Percentiles rank a stretch among this genome's conserved stretches.
Evolutionary conservation across 805 yeast genomes (phyloP).

Genomic region (Starmerella asiatica): DNA sequence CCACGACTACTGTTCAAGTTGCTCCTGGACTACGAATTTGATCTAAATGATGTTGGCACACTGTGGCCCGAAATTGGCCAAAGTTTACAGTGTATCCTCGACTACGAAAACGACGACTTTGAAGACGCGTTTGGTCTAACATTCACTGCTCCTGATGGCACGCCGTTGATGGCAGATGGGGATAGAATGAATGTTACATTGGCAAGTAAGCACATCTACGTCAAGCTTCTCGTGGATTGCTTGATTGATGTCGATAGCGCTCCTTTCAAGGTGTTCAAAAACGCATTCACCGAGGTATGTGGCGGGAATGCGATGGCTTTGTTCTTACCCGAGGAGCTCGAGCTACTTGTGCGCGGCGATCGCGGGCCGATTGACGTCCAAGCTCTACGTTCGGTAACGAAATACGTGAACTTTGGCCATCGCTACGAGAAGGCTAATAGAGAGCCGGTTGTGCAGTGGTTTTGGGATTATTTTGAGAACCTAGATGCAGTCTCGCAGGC

Average conservation of each 20-base stretch:
- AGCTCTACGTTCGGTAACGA: conserved; percentile 56
- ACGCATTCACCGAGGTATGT: conserved; percentile 63
- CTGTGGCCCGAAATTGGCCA: conserved; percentile 55
- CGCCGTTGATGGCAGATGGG: conserved; percentile 53
- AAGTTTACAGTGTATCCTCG: conserved; percentile 37
- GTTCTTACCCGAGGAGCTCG: conserved; percentile 72
- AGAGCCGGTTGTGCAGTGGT: conserved; percentile 50
- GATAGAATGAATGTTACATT: conserved; percentile 39
- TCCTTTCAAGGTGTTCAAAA: conserved; percentile 41
- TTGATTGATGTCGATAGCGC: conserved; percentile 37
- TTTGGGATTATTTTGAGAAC: conserved; percentile 64
- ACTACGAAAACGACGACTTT: conserved; percentile 33
- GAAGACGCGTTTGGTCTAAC: conserved; percentile 38
- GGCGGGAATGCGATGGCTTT: conserved; percentile 70
- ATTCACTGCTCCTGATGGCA: conserved; percentile 53
- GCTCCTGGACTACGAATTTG: conserved; percentile 41
- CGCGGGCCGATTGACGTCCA: conserved; percentile 56
- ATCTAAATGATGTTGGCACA: conserved; percentile 50
- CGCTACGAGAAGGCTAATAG: conserved; percentile 23
- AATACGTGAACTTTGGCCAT: conserved; percentile 51
- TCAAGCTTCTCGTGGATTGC: conserved; percentile 48
- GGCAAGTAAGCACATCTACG: conserved; percentile 47
- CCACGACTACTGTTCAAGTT: conserved; percentile 70
- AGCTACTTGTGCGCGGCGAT: conserved; percentile 63
- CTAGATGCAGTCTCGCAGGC: conserved; percentile 40